phyloP scores from a whole-genome alignment of 169 alveolate genomes.

The Miamiensis avidus region DNA sequence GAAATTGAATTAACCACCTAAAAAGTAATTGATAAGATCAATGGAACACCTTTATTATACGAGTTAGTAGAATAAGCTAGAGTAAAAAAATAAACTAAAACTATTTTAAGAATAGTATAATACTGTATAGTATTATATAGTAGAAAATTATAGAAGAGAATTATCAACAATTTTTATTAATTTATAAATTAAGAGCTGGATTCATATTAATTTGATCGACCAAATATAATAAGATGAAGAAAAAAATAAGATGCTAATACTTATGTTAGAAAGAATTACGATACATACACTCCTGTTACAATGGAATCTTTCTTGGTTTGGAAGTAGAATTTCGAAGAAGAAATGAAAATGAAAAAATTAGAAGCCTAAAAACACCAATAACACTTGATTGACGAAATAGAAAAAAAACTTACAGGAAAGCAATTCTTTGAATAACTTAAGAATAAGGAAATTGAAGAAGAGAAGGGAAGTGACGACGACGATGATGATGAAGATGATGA shows the following conservation, averaged over 20 bases:
- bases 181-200: conserved; percentile 13
- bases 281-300: conserved; percentile 25
- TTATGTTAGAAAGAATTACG: conserved; percentile 17
- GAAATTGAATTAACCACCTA: conserved; percentile 1
- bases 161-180: background rate
- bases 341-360: background rate
- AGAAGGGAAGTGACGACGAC: background rate
- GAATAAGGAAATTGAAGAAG: background rate
- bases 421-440: no score
- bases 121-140: no score
- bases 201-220: conserved; percentile 4
- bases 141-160: no score
- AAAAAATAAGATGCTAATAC: background rate
- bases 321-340: conserved; percentile 24
- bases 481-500: background rate
- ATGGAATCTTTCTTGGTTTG: conserved; percentile 8
- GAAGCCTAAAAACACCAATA: background rate
- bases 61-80: conserved; percentile 16
- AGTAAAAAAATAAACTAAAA: background rate
- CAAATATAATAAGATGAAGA: background rate
- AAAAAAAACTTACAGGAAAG: background rate
- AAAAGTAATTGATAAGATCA: conserved; percentile 1
- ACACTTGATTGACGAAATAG: background rate
- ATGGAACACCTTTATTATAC: background rate
- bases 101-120: no score